Conservation (phyloP, 129 eudicot genomes). For the Flaveria linearis region DNA sequence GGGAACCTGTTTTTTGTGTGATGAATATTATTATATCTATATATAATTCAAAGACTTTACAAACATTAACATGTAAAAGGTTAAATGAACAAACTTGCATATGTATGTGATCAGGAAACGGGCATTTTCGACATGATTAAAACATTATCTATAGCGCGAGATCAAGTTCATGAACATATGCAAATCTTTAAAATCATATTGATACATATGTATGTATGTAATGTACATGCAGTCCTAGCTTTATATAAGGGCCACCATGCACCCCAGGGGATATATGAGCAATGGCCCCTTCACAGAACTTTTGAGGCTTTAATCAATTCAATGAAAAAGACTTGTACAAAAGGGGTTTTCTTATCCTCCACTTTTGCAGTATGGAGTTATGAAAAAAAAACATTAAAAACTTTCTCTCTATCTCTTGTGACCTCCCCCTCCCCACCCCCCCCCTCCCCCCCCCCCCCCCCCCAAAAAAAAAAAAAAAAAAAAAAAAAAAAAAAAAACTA, state of each 20-base stretch:
- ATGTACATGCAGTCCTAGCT: background rate
- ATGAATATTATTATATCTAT: background rate
- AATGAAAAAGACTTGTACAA: constrained; percentile 37
- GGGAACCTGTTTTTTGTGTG: background rate
- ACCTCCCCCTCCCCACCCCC: background rate
- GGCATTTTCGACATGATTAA: background rate
- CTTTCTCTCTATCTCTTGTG: constrained; percentile 31
- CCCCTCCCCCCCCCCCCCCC: no score
- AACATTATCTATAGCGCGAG: background rate
- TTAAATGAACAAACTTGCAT: constrained; percentile 20
- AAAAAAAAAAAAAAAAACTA: no score
- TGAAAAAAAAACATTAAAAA: constrained; percentile 15
- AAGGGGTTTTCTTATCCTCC: constrained; percentile 34
- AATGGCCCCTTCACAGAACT: constrained; percentile 46
- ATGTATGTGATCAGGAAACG: background rate
- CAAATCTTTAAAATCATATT: constrained; percentile 20
- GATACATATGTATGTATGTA: constrained; percentile 26
- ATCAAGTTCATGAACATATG: background rate
- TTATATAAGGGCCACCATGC: constrained; percentile 31
- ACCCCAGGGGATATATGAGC: constrained; percentile 27
- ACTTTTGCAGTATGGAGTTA: constrained; percentile 32
- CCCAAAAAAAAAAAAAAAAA: no score
- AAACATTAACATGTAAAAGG: background rate
- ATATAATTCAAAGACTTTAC: no score
- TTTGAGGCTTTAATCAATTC: constrained; percentile 51